phyloP scores from a whole-genome alignment of 2,329 filamentous ascomycete genomes.

The Cladophialophora bantiana region DNA sequence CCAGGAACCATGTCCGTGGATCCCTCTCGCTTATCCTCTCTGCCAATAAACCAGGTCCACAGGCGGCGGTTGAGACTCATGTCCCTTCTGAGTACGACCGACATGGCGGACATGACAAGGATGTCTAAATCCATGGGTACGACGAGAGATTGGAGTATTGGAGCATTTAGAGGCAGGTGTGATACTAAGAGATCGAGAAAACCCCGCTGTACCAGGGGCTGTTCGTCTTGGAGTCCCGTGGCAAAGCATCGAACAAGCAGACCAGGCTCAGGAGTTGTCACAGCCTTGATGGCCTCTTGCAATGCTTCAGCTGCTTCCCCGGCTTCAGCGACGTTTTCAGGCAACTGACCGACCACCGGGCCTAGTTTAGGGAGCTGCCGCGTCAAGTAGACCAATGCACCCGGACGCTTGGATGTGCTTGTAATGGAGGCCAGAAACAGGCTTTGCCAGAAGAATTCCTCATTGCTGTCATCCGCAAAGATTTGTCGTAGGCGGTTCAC shows the following conservation, averaged over 20 bases:
- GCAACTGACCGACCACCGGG: conserved; percentile 42
- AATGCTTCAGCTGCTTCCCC: conserved; percentile 52
- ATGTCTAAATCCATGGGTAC: conserved; percentile 79
- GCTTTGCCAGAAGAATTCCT: conserved; percentile 98
- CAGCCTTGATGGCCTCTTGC: conserved; percentile 65
- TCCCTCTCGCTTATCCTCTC: conserved; percentile 56
- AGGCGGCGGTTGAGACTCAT: conserved; percentile 95
- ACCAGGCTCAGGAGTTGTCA: conserved; percentile 88
- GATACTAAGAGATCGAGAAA: conserved; percentile 92
- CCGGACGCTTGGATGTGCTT: conserved; percentile 80
- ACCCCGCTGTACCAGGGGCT: conserved; percentile 89
- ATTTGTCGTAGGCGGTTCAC: conserved; percentile 77
- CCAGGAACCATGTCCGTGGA: conserved; percentile 25
- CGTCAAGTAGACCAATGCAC: conserved; percentile 84
- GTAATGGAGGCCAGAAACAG: conserved; percentile 94
- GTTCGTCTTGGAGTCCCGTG: conserved; percentile 83
- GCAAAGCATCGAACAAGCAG: conserved; percentile 90
- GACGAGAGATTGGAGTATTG: conserved; percentile 77
- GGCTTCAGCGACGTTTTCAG: conserved; percentile 36
- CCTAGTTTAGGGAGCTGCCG: conserved; percentile 78
- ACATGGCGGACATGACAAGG: conserved; percentile 80
- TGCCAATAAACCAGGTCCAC: conserved; percentile 96
- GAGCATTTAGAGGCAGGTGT: conserved; percentile 83
- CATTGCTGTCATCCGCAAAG: conserved; percentile 68
- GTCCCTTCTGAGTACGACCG: conserved; percentile 86